Evolutionary conservation across 495 filamentous ascomycete species (phyloP).

Genomic region (Trichocladium antarcticum): DNA sequence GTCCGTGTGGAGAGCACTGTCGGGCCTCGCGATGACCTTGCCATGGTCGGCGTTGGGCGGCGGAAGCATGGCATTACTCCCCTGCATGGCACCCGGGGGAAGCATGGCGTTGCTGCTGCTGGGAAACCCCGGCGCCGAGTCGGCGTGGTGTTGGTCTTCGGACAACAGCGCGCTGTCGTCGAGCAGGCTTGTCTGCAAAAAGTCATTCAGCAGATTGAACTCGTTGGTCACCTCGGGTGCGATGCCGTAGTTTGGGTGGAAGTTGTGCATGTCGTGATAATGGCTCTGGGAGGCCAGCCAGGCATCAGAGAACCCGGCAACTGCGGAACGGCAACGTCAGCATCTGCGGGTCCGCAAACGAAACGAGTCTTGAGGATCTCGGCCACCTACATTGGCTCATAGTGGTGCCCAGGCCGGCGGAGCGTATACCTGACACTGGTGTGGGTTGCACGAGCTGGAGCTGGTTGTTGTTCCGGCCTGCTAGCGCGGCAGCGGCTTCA

Average conservation of each 20-base stretch:
- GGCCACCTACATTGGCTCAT: conserved; percentile 64
- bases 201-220: conserved; percentile 92
- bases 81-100: conserved; percentile 31
- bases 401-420: conserved; percentile 44
- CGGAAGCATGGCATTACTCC: conserved; percentile 28
- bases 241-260: conserved; percentile 92
- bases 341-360: conserved; percentile 12
- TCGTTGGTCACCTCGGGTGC: conserved; percentile 89
- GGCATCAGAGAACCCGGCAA: conserved; percentile 43
- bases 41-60: conserved; percentile 42
- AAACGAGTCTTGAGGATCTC: conserved; percentile 16
- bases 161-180: conserved; percentile 62
- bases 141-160: conserved; percentile 42
- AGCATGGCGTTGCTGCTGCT: conserved; percentile 30
- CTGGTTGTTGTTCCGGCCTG: conserved; percentile 28
- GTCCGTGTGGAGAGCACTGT: conserved; percentile 53
- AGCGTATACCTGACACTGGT: conserved; percentile 42
- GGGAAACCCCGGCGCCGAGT: conserved; percentile 23
- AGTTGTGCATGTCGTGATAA: conserved; percentile 87
- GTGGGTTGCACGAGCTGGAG: conserved; percentile 49
- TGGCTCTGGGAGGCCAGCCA: conserved; percentile 56
- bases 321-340: conserved; percentile 33
- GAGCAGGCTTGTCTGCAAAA: conserved; percentile 75
- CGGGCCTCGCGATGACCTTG: conserved; percentile 48
- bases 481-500: conserved; percentile 32